A percentile compares a stretch with the other conserved stretches of the same genome.
These are phyloP conservation scores for Curvularia hawaiiensis DNA, from an alignment of 2,329 filamentous ascomycete species.

Conservation along the genomic window DNA sequence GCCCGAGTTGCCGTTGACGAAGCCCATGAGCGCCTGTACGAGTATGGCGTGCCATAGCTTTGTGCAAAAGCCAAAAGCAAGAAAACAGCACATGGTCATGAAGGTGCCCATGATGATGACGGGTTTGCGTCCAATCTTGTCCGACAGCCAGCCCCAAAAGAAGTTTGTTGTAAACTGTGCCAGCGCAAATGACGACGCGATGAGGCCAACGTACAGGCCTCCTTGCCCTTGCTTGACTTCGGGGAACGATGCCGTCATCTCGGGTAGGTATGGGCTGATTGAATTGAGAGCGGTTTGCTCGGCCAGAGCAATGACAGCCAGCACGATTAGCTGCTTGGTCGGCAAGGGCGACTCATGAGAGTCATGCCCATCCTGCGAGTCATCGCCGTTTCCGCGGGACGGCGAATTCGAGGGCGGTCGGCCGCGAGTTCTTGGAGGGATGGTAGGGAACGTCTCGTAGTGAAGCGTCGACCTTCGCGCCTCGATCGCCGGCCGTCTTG, in stretches of 20 bases:
- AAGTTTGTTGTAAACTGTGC: constrained; percentile 94
- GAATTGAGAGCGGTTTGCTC: constrained; percentile 98
- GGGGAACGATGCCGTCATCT: constrained; percentile 87
- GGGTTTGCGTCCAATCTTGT: constrained; percentile 79
- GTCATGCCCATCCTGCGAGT: constrained; percentile 43
- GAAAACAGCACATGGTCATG: constrained; percentile 80
- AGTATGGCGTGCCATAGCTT: constrained; percentile 82
- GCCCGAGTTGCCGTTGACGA: constrained; percentile 93
- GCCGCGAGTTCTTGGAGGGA: constrained; percentile 70
- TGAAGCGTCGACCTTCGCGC: constrained; percentile 62
- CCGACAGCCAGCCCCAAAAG: constrained; percentile 84
- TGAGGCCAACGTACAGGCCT: constrained; percentile 86
- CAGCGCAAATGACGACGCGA: constrained; percentile 89
- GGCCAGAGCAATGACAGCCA: constrained; percentile 86
- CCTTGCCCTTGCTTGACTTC: constrained; percentile 73
- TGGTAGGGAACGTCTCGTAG: constrained; percentile 82
- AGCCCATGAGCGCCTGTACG: constrained; percentile 87
- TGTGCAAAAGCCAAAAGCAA: constrained; percentile 84
- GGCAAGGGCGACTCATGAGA: constrained; percentile 75
- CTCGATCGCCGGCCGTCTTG: constrained; percentile 43
- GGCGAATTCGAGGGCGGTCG: constrained; percentile 51
- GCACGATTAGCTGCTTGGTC: constrained; percentile 77
- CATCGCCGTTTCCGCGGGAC: constrained; percentile 32
- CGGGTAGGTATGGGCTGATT: constrained; percentile 90
- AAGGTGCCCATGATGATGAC: constrained; percentile 82